phyloP scores from a whole-genome alignment of 1,284 basidiomycete species.

The Trichosporon sp. region DNA sequence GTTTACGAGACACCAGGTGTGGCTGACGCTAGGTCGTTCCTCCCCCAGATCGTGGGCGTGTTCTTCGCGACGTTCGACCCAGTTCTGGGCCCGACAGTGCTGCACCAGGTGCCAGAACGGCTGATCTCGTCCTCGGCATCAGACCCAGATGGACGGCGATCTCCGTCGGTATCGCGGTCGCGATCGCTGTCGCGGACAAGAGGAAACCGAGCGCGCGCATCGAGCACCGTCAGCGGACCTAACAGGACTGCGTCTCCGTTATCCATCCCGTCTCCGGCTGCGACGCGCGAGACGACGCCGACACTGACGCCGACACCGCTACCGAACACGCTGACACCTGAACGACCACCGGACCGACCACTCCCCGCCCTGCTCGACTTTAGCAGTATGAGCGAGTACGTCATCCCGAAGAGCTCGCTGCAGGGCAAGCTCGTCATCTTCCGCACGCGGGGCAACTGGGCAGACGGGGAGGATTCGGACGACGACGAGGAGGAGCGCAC shows the following conservation, averaged over 20 bases:
- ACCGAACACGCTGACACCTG: background rate
- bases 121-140: conserved; percentile 37
- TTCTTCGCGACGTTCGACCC: conserved; percentile 50
- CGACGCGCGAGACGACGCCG: background rate
- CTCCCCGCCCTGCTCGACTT: conserved; percentile 70
- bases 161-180: conserved; percentile 19
- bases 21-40: conserved; percentile 44
- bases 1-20: background rate
- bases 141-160: conserved; percentile 12
- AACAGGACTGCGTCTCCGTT: background rate
- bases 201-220: background rate
- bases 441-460: conserved; percentile 31
- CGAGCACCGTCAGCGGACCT: background rate
- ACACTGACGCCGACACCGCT: background rate
- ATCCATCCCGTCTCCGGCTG: background rate
- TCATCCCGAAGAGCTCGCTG: conserved; percentile 80
- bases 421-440: conserved; percentile 79
- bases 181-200: conserved; percentile 25
- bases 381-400: conserved; percentile 82
- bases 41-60: conserved; percentile 47
- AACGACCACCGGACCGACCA: background rate
- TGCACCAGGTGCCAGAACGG: conserved; percentile 48
- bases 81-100: conserved; percentile 38
- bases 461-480: conserved; percentile 10
- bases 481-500: conserved; percentile 18